These are phyloP conservation scores for Thelephora terrestris DNA, from an alignment of 1,284 basidiomycete genomes.

Conservation along the genomic window DNA sequence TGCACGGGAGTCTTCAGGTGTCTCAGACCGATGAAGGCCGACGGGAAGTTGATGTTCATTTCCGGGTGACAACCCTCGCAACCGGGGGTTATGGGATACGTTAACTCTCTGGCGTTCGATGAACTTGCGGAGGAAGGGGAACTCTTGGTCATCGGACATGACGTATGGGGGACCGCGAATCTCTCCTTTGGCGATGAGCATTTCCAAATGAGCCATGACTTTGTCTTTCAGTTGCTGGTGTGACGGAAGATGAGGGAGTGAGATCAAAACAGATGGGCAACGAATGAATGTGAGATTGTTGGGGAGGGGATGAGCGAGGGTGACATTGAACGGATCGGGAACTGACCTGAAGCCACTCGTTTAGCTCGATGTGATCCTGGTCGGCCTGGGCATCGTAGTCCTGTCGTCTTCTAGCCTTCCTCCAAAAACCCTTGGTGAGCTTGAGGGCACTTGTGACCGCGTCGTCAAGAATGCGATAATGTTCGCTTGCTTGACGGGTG, in stretches of 20 bases:
- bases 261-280: too few species aligned
- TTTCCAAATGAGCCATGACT: constrained; percentile 72
- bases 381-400: constrained; percentile 74
- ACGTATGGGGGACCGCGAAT: constrained; percentile 69
- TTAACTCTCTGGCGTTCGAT: constrained; percentile 63
- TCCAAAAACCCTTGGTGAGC: constrained; percentile 74
- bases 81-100: constrained; percentile 66
- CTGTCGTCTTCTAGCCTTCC: constrained; percentile 64
- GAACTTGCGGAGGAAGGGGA: constrained; percentile 68
- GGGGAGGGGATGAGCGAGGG: too few species aligned
- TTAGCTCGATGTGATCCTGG: constrained; percentile 77
- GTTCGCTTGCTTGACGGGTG: constrained; percentile 65
- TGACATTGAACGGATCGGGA: too few species aligned
- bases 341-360: constrained; percentile 49
- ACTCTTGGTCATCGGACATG: constrained; percentile 68
- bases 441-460: constrained; percentile 71
- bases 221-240: constrained; percentile 71
- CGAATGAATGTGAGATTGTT: too few species aligned
- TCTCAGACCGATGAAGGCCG: constrained; percentile 29
- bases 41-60: constrained; percentile 20
- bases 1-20: constrained; percentile 43
- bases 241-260: not conserved
- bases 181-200: constrained; percentile 76
- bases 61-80: constrained; percentile 38
- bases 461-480: constrained; percentile 64